phyloP scores from a whole-genome alignment of 2,329 filamentous ascomycete genomes.

The Trichophyton simii region DNA sequence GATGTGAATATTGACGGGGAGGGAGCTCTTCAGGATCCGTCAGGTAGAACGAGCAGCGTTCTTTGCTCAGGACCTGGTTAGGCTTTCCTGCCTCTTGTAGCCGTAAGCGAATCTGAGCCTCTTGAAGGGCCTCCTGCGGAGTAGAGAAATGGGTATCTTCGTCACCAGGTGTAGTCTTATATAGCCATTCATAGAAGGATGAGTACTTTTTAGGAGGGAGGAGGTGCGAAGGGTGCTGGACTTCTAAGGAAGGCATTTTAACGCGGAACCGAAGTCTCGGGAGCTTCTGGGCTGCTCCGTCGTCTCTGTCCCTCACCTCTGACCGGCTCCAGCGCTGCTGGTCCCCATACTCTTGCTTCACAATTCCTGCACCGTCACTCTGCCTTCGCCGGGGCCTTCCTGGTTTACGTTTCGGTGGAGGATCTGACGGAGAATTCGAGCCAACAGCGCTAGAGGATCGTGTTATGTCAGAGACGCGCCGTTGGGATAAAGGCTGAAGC shows the following conservation, averaged over 20 bases:
- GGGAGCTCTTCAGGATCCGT: conserved; percentile 65
- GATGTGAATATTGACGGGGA: conserved; percentile 68
- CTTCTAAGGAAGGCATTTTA: conserved; percentile 38
- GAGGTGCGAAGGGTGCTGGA: conserved; percentile 42
- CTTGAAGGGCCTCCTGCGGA: conserved; percentile 50
- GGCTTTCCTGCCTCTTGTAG: conserved; percentile 61
- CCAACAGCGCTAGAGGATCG: not conserved
- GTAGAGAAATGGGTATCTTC: conserved; percentile 37
- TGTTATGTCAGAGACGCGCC: not conserved
- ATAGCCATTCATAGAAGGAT: conserved; percentile 55
- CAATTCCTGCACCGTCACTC: not conserved
- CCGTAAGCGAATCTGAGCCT: conserved; percentile 56
- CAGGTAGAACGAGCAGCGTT: conserved; percentile 57
- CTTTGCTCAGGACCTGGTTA: conserved; percentile 61
- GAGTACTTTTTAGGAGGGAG: conserved; percentile 34
- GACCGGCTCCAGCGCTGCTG: not conserved
- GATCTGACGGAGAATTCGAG: not conserved
- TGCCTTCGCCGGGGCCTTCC: not conserved
- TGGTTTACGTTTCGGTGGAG: not conserved
- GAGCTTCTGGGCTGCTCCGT: conserved; percentile 15
- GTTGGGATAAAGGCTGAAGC: not conserved
- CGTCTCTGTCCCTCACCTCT: conserved; percentile 12
- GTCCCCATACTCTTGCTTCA: not conserved
- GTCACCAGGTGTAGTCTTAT: conserved; percentile 36
- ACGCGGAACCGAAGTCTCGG: conserved; percentile 37